Evolutionary conservation across 2,329 filamentous ascomycete species (phyloP).

Genomic region (Sporothrix schenckii): DNA sequence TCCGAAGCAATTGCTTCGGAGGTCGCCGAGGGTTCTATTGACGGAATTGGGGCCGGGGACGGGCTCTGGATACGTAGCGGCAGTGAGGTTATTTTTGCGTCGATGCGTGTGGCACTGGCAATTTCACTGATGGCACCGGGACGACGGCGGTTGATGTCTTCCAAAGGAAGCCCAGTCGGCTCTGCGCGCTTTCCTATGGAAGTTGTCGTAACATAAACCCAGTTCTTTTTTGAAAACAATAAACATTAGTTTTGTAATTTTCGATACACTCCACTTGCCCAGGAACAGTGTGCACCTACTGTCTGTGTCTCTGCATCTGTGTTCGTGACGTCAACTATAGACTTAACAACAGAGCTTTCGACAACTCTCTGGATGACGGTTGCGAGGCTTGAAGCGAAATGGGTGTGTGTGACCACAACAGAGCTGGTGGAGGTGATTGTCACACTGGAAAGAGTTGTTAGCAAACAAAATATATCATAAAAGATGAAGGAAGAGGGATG

Average conservation of each 20-base stretch:
- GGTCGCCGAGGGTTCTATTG: neutral
- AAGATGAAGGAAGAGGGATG: no score
- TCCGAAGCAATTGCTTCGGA: constrained; percentile 3
- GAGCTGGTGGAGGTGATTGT: constrained; percentile 34
- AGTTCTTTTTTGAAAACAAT: constrained; percentile 28
- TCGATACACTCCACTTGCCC: no score
- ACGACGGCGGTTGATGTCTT: neutral
- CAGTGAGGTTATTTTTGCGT: neutral
- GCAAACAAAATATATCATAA: neutral
- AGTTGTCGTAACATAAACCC: constrained; percentile 34
- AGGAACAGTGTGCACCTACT: constrained; percentile 20
- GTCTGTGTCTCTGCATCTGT: constrained; percentile 37
- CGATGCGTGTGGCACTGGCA: neutral
- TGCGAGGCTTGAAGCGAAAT: constrained; percentile 32
- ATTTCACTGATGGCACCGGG: neutral
- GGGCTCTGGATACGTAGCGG: neutral
- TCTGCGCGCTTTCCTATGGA: constrained; percentile 27
- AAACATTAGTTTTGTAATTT: neutral
- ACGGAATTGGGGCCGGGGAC: neutral
- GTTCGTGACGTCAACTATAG: constrained; percentile 32
- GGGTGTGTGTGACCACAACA: constrained; percentile 25
- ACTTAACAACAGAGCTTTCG: constrained; percentile 32
- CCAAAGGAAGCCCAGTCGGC: neutral
- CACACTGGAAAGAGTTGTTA: constrained; percentile 29
- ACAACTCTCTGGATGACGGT: constrained; percentile 36